Conservation (phyloP, 768 basidiomycete genomes). For the Tricholoma sp. region DNA sequence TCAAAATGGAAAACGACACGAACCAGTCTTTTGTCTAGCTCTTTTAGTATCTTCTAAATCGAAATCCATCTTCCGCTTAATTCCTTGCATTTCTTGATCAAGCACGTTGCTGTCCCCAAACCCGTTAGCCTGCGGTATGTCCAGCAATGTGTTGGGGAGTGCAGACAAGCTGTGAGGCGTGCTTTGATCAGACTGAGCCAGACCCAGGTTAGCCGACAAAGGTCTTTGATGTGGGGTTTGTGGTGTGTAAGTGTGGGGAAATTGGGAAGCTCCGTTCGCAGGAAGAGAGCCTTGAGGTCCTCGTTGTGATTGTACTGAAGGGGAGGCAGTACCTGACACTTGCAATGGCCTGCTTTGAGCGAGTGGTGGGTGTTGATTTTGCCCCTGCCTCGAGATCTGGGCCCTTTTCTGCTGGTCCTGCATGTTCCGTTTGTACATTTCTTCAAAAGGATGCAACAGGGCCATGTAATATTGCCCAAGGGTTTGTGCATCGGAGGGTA, state of each 20-base stretch:
- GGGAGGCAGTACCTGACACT: conserved; percentile 9
- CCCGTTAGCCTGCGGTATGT: conserved; percentile 8
- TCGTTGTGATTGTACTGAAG: conserved; percentile 24
- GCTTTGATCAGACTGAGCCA: conserved; percentile 19
- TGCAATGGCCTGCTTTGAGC: conserved; percentile 19
- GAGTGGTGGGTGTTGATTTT: conserved; percentile 22
- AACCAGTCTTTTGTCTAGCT: conserved; percentile 68
- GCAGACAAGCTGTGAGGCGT: conserved; percentile 14
- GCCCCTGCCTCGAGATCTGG: conserved; percentile 37
- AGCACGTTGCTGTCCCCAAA: conserved; percentile 34
- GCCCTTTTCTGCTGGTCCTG: conserved; percentile 56
- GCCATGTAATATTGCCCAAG: conserved; percentile 56
- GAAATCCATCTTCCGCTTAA: conserved; percentile 68
- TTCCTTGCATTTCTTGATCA: conserved; percentile 58
- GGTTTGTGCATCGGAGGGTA: conserved; percentile 42
- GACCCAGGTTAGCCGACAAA: conserved; percentile 23
- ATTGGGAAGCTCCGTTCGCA: conserved; percentile 18
- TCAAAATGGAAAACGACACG: conserved; percentile 19
- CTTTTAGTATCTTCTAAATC: conserved; percentile 68
- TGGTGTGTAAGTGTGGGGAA: conserved; percentile 20
- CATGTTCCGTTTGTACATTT: conserved; percentile 56
- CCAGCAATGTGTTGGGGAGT: conserved; percentile 7
- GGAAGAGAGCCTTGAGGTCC: conserved; percentile 13
- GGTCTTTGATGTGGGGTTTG: conserved; percentile 28
- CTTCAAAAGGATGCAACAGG: conserved; percentile 70